A percentile compares a stretch with the other conserved stretches of the same genome.
Evolutionary conservation across 495 filamentous ascomycete genomes (phyloP).

Genomic region (Talaromyces trachyspermus): DNA sequence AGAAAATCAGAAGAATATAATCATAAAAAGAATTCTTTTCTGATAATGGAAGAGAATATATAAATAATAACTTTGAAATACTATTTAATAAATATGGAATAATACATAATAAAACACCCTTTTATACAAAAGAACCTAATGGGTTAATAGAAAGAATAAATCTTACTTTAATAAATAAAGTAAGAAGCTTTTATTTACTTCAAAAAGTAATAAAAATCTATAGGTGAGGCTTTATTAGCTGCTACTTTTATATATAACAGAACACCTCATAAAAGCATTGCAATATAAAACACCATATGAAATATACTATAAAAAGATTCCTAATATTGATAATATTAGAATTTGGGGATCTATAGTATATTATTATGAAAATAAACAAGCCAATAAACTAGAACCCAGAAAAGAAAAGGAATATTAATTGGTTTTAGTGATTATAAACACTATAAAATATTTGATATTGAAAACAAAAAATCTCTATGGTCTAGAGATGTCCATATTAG

Average conservation of each 20-base stretch:
- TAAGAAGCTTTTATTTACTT: neutral
- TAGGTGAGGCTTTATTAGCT: slow-evolving; percentile 1
- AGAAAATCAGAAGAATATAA: slow-evolving; percentile 3
- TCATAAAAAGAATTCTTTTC: slow-evolving; percentile 6
- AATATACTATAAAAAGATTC: neutral
- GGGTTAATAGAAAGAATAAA: slow-evolving; percentile 2
- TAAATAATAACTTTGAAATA: slow-evolving; percentile 5
- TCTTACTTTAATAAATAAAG: slow-evolving; percentile 4
- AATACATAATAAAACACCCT: neutral
- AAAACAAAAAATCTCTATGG: neutral
- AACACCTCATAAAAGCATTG: neutral
- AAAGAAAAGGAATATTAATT: slow-evolving; percentile 5
- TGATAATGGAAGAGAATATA: slow-evolving; percentile 4
- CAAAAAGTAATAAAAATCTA: neutral
- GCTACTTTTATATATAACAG: slow-evolving; percentile 3
- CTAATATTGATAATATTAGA: slow-evolving; percentile 1
- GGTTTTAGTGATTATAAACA: neutral
- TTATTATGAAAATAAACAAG: neutral
- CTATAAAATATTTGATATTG: slow-evolving; percentile 4
- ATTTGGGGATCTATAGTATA: neutral
- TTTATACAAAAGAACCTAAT: slow-evolving; percentile 3
- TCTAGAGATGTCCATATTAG: neutral
- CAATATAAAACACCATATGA: slow-evolving; percentile 1
- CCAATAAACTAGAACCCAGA: neutral
- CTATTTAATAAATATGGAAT: slow-evolving; percentile 2